A percentile compares a stretch with the other conserved stretches of the same genome.
Evolutionary conservation across 345 rosid species (phyloP).

Genomic region (Moricandia arvensis): DNA sequence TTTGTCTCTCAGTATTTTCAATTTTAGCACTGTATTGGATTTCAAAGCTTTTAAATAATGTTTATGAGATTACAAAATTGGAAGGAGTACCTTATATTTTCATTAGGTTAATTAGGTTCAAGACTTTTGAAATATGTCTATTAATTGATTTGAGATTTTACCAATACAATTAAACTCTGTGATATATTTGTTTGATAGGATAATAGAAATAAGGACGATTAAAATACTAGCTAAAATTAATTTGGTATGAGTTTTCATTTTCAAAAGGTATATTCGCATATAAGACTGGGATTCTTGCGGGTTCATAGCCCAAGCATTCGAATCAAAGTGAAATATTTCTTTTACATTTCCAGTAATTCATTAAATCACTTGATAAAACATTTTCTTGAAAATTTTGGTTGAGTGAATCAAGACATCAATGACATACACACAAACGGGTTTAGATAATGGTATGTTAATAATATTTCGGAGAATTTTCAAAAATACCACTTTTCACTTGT

Average conservation of each 20-base stretch:
- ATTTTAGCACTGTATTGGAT: too few relatives aligned
- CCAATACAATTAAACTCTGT: background rate
- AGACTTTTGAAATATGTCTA: background rate
- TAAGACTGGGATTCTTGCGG: background rate
- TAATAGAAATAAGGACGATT: background rate
- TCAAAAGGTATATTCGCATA: too few relatives aligned
- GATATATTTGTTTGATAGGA: background rate
- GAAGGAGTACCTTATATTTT: too few relatives aligned
- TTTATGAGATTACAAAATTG: too few relatives aligned
- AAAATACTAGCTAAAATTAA: background rate
- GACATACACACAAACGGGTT: background rate
- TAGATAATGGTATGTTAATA: background rate
- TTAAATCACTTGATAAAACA: background rate
- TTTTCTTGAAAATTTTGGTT: conserved; percentile 9
- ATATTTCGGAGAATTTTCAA: too few relatives aligned
- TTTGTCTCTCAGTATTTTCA: too few relatives aligned
- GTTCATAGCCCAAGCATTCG: background rate
- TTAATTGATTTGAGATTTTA: background rate
- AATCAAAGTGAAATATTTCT: conserved; percentile 20
- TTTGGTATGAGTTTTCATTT: background rate
- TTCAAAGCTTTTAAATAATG: too few relatives aligned
- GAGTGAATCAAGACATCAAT: conserved; percentile 9
- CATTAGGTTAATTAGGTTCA: background rate
- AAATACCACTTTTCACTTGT: too few relatives aligned
- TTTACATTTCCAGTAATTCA: background rate